Evolutionary conservation across 768 basidiomycete species (phyloP).

Genomic region (Zangia roseola): DNA sequence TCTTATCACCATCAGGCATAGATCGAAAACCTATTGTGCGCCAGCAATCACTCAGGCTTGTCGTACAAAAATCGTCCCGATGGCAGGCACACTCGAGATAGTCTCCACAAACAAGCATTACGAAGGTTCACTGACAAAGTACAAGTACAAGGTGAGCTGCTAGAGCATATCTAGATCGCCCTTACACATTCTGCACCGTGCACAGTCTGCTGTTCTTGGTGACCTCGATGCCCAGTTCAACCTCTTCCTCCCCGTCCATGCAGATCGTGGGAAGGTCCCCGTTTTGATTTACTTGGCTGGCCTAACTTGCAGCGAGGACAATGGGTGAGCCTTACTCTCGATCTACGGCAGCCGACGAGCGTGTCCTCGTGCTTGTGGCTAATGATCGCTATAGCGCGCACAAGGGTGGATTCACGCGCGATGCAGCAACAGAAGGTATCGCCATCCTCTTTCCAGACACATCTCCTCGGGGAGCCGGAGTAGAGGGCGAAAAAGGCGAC

Average conservation of each 20-base stretch:
- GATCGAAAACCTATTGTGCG: background rate
- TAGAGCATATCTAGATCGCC: background rate
- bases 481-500: conserved; percentile 74
- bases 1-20: conserved; percentile 2
- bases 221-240: conserved; percentile 78
- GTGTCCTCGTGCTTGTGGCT: background rate
- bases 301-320: conserved; percentile 90
- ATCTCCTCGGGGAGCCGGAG: conserved; percentile 87
- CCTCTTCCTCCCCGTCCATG: conserved; percentile 76
- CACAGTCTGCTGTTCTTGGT: conserved; percentile 70
- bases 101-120: conserved; percentile 78
- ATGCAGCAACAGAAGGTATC: conserved; percentile 81
- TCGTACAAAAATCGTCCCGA: background rate
- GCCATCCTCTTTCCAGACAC: conserved; percentile 94
- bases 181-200: background rate
- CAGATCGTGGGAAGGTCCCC: conserved; percentile 54
- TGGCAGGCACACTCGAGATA: conserved; percentile 50
- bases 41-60: too few species aligned
- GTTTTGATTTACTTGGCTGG: conserved; percentile 89
- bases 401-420: conserved; percentile 90
- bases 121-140: conserved; percentile 80
- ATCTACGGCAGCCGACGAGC: background rate
- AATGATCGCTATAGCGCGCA: conserved; percentile 58
- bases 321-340: conserved; percentile 54
- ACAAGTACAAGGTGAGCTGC: conserved; percentile 69